Conservation (phyloP, 257 asterid genomes). For the Gynochthodes officinalis region DNA sequence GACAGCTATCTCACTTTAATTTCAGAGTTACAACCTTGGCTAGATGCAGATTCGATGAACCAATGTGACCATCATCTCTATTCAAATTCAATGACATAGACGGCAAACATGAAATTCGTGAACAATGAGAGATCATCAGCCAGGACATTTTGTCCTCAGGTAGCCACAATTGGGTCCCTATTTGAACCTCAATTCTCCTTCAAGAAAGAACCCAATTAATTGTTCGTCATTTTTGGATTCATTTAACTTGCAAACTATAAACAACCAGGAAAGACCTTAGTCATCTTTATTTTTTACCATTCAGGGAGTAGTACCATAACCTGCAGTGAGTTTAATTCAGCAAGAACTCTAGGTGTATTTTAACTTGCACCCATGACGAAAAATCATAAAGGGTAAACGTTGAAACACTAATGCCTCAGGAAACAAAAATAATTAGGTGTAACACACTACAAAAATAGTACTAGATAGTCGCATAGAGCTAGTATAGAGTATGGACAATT, state of each 20-base stretch:
- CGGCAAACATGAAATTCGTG: neutral
- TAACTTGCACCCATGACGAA: neutral
- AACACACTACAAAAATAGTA: too few species aligned
- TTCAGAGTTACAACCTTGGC: neutral
- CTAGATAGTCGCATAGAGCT: too few species aligned
- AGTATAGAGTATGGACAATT: neutral
- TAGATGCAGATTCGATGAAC: neutral
- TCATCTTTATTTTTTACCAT: too few species aligned
- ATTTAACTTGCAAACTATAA: too few species aligned
- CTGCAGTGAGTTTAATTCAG: neutral
- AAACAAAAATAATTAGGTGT: too few species aligned
- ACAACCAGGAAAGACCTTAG: too few species aligned
- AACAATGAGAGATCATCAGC: too few species aligned
- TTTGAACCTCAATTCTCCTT: neutral
- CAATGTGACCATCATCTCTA: neutral
- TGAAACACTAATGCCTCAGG: too few species aligned
- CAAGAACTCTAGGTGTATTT: neutral
- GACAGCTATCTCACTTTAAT: neutral
- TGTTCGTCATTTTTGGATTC: too few species aligned
- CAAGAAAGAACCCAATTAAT: too few species aligned
- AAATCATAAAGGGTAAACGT: neutral
- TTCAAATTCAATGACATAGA: constrained; percentile 8
- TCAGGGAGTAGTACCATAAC: neutral
- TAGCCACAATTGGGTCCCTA: too few species aligned
- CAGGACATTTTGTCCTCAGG: too few species aligned